Conservation (phyloP, 495 filamentous ascomycete species). For the Neurospora cerealis region DNA sequence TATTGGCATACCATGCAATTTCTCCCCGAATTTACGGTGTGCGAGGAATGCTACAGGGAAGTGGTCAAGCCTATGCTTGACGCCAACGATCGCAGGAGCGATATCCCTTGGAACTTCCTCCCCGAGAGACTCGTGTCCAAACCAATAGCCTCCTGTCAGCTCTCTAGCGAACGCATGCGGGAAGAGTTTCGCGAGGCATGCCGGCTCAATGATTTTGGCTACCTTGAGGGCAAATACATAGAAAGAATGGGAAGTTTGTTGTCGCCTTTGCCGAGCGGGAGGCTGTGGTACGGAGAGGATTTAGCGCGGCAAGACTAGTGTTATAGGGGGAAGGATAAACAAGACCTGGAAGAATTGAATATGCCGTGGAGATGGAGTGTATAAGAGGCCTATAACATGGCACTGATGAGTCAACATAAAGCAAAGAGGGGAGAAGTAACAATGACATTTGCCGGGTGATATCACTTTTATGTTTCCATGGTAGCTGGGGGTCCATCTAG, state of each 20-base stretch:
- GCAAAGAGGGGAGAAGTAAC: background rate
- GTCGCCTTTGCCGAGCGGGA: background rate
- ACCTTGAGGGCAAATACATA: conserved; percentile 39
- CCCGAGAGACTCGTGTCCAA: conserved; percentile 31
- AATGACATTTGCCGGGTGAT: background rate
- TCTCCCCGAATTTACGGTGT: conserved; percentile 32
- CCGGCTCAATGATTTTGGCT: conserved; percentile 44
- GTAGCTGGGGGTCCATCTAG: background rate
- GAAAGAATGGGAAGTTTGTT: conserved; percentile 23
- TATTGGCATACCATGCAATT: conserved; percentile 32
- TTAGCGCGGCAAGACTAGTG: background rate
- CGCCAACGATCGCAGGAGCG: conserved; percentile 20
- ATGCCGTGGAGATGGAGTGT: background rate
- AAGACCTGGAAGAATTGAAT: background rate
- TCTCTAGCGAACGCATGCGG: conserved; percentile 70
- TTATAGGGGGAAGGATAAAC: background rate
- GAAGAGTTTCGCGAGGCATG: conserved; percentile 51
- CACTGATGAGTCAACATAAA: background rate
- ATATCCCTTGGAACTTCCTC: conserved; percentile 48
- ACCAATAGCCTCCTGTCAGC: conserved; percentile 52
- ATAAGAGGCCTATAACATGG: background rate
- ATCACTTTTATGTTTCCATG: background rate
- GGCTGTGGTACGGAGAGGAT: background rate
- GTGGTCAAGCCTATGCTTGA: conserved; percentile 55
- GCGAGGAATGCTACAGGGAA: conserved; percentile 51